Conservation (phyloP, 129 eudicot species). For the Escallonia herrerae region DNA sequence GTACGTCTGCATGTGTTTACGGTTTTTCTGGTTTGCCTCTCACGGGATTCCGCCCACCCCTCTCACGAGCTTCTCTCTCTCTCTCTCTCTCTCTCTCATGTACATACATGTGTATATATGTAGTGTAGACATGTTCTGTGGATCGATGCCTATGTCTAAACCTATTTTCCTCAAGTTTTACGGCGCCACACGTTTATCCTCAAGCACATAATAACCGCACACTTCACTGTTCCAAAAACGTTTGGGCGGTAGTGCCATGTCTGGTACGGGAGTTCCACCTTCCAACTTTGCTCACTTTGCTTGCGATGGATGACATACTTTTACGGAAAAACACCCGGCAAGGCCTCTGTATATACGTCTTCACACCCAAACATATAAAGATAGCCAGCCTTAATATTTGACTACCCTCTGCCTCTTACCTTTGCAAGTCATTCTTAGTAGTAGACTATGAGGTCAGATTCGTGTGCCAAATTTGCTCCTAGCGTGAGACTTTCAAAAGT, state of each 20-base stretch:
- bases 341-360: too few species aligned
- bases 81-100: background rate
- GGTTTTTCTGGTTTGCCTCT: constrained; percentile 16
- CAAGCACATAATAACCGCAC: background rate
- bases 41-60: constrained; percentile 27
- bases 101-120: background rate
- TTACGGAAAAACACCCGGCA: too few species aligned
- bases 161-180: background rate
- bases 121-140: too few species aligned
- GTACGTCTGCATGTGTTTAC: constrained; percentile 3
- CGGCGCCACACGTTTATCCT: constrained; percentile 26
- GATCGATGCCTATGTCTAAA: too few species aligned
- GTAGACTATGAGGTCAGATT: too few species aligned
- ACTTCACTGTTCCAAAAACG: background rate
- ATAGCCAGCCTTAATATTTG: too few species aligned
- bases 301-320: background rate
- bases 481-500: too few species aligned
- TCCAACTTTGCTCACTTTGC: background rate
- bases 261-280: background rate
- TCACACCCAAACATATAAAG: too few species aligned
- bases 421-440: too few species aligned
- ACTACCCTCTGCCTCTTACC: too few species aligned
- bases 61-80: constrained; percentile 19
- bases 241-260: constrained; percentile 11
- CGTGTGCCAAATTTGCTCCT: too few species aligned